Conservation (phyloP, 495 filamentous ascomycete genomes). For the Pseudomonodictys pantanalensis region DNA sequence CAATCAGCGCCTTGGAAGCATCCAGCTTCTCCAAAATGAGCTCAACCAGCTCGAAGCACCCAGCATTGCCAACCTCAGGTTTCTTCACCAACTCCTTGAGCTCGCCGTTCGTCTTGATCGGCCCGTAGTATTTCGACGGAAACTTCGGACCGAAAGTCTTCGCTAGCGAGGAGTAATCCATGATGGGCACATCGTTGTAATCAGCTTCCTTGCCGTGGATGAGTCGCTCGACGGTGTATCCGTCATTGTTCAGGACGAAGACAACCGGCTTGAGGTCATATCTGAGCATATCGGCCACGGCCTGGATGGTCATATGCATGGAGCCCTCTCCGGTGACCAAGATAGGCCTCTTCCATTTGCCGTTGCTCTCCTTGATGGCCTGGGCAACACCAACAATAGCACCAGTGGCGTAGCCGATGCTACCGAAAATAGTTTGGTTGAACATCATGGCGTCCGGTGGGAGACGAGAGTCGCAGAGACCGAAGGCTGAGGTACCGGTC, state of each 20-base stretch:
- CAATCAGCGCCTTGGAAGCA: conserved; percentile 3
- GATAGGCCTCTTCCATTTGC: conserved; percentile 34
- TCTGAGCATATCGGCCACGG: conserved; percentile 41
- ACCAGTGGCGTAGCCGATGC: conserved; percentile 46
- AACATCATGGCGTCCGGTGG: conserved; percentile 34
- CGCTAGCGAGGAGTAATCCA: conserved; percentile 1
- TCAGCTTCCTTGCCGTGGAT: conserved; percentile 32
- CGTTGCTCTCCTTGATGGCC: conserved; percentile 60
- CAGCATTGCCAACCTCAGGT: conserved; percentile 2
- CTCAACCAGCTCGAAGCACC: conserved; percentile 12
- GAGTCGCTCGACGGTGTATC: conserved; percentile 36
- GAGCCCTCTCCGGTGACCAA: conserved; percentile 46
- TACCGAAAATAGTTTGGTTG: conserved; percentile 44
- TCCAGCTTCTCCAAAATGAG: conserved; percentile 1
- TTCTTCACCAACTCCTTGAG: conserved; percentile 6
- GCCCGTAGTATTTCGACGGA: conserved; percentile 10
- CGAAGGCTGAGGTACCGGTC: conserved; percentile 45
- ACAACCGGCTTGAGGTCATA: conserved; percentile 40
- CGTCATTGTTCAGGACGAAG: conserved; percentile 36
- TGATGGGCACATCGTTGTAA: conserved; percentile 27
- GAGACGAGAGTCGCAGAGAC: conserved; percentile 37
- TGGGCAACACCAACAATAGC: conserved; percentile 40
- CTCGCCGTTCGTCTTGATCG: conserved; percentile 16
- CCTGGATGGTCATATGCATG: conserved; percentile 47
- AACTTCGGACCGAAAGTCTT: conserved; percentile 4